phyloP scores from a whole-genome alignment of 176 grass and related monocot genomes.

The Musa schizocarpa region DNA sequence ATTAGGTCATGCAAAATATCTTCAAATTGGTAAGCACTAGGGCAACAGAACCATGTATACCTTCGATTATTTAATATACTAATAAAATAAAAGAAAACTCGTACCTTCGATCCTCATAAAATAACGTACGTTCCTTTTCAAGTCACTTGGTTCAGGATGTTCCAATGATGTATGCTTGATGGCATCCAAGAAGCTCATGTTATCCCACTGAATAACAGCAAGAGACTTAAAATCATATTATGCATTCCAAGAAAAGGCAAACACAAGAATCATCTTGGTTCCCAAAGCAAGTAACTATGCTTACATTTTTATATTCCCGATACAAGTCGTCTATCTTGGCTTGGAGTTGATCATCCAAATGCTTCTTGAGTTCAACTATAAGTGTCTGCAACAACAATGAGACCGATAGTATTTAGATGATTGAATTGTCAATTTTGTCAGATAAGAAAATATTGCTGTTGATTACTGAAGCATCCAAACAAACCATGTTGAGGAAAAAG shows the following conservation, averaged over 20 bases:
- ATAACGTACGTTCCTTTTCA: conserved; percentile 26
- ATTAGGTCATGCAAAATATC: background rate
- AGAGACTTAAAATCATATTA: background rate
- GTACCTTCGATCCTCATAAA: conserved; percentile 71
- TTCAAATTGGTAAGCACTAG: background rate
- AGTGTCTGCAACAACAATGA: conserved; percentile 30
- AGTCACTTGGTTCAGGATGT: conserved; percentile 23
- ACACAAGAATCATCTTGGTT: background rate
- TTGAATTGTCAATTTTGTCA: background rate
- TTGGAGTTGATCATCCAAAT: conserved; percentile 37
- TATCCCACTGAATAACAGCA: background rate
- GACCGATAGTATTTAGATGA: background rate
- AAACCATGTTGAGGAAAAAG: background rate
- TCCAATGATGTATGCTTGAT: background rate
- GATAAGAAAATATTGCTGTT: background rate
- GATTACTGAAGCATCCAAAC: background rate
- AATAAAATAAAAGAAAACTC: background rate
- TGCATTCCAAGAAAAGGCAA: background rate
- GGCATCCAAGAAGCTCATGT: background rate
- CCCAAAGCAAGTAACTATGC: background rate
- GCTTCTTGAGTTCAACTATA: conserved; percentile 49
- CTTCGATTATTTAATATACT: background rate
- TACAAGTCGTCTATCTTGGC: conserved; percentile 35
- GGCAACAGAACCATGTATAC: background rate
- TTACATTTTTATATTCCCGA: conserved; percentile 26